Evolutionary conservation across 2,329 filamentous ascomycete species (phyloP), one percentile per base, ranked within the genome.

Genomic region (Sphaerulina populicola): DNA sequence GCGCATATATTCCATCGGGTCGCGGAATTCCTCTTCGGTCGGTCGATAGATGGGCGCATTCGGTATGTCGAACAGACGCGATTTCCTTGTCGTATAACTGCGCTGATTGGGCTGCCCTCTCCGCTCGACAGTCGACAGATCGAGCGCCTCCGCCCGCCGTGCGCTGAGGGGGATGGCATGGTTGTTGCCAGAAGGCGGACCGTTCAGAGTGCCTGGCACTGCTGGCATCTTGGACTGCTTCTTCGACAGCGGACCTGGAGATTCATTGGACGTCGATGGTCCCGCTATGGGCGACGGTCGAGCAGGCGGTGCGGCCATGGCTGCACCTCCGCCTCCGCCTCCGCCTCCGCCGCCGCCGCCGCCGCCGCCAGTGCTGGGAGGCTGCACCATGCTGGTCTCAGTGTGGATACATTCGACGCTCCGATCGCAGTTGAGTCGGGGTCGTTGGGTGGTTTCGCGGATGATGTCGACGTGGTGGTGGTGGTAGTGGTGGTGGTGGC

Each of bases 11-110:
- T 86, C 86, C 65, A 95, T 83, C 0, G 93, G 93, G 63, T 98
- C 90, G 64, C 85, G 88, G 77, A 93, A 98, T 69, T 98, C 90
- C 61, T 96, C 90, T 60, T 88, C 83, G 0, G 88, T 95, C 30
- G 93, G 93, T 57, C 82, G 78, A 68, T 88, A 98, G 4, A 88
- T 93, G 2, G 91, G 91, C 27, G 93, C 91, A 66, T 97, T 91
- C 58, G 86, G 79, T 38, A 98, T 77, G 39, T 83, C 88, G 70
- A 94, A 89, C 35, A 87, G 86, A 46, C 93, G 81, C 29, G 47
- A 39, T 31, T 39, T 47, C 41, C 44, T 51, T 21, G 47, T 44
- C 60, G 80, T 82, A 66, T 84, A 83, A n/a, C 78, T 76, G 60
- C 81, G 81, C 46, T 85, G 82, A 29, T 81, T 88, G 21, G 87